These are phyloP conservation scores for Thelephora aurantiotincta DNA, from an alignment of 768 basidiomycete species.

Conservation along the genomic window DNA sequence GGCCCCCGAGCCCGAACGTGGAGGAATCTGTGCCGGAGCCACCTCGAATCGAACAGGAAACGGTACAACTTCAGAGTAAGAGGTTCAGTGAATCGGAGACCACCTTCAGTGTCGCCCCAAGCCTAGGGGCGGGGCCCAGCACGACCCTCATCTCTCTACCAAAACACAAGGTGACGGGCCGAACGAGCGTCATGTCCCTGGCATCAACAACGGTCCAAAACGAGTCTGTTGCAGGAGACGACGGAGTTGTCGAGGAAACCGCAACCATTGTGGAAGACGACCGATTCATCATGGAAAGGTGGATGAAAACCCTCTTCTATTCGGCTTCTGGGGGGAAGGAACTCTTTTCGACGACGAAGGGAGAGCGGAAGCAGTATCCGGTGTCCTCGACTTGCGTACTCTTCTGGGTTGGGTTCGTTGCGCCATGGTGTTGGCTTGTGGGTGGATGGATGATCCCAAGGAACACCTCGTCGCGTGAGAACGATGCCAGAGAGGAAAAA, in stretches of 20 bases:
- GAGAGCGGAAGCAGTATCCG: not conserved
- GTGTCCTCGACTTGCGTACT: conserved; percentile 23
- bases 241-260: not conserved
- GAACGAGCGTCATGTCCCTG: not conserved
- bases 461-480: conserved; percentile 25
- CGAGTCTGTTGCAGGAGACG: not conserved
- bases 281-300: conserved; percentile 15
- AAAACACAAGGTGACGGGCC: not conserved
- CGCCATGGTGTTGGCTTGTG: conserved; percentile 62
- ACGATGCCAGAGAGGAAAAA: conserved; percentile 17
- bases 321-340: conserved; percentile 10
- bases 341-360: conserved; percentile 5
- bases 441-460: conserved; percentile 56
- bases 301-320: conserved; percentile 11
- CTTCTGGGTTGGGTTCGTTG: conserved; percentile 67
- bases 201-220: not conserved
- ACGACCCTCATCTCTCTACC: not conserved
- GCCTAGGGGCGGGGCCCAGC: not conserved
- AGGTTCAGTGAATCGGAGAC: no score
- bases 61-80: no score
- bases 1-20: not conserved
- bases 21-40: conserved; percentile 1
- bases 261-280: conserved; percentile 1
- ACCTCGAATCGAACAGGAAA: not conserved
- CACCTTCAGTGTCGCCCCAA: no score